Evolutionary conservation across 2,329 filamentous ascomycete genomes (phyloP), one percentile per base, ranked within the genome.

Genomic region (Clonostachys rosea): DNA sequence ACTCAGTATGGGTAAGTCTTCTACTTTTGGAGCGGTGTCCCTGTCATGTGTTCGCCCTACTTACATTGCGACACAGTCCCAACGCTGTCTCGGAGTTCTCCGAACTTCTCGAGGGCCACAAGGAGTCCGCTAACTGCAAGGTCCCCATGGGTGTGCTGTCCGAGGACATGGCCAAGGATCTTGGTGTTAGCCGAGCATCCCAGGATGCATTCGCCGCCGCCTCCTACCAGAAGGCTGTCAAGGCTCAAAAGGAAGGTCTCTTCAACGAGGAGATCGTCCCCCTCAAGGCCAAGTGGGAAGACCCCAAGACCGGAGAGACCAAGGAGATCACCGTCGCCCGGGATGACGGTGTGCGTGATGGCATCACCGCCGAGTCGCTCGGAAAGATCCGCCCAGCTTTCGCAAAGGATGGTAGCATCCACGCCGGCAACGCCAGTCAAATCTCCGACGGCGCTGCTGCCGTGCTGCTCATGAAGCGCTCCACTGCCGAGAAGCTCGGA

Each of bases 391-490:
- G 82, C 52, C 82, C 92, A 14, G 90, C 92, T 12, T 97, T 97
- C 63, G 83, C 89, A 55, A 91, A 95, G 70, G 87, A 94, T 60
- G 94, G 94, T 40, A 86, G 81, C 60, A 97, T 97, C 71, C 92
- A 97, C 76, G 94, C 90, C 49, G 94, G 94, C 59, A 99, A 97
- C 68, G 92, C 94, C 30, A 91, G 85, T 46, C 94, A 97, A 72
- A 91, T 99, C 65, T 94, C 89, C 33, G 91, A 99, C 71, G 94
- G 94, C 55, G 94, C 94, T 18, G 92, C 94, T 33, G 94, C 94
- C 43, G 92, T 97, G 7, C 80, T 97, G 42, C 78, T 99, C 62
- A 97, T 97, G 94, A 91, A 88, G 75, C 90, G 94, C 47, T 89
- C 85, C 53, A 95, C 87, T 14, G 94, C 94, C 43, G 86, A 96